phyloP scores from a whole-genome alignment of 2,329 filamentous ascomycete species.

The Penicillium decumbens region DNA sequence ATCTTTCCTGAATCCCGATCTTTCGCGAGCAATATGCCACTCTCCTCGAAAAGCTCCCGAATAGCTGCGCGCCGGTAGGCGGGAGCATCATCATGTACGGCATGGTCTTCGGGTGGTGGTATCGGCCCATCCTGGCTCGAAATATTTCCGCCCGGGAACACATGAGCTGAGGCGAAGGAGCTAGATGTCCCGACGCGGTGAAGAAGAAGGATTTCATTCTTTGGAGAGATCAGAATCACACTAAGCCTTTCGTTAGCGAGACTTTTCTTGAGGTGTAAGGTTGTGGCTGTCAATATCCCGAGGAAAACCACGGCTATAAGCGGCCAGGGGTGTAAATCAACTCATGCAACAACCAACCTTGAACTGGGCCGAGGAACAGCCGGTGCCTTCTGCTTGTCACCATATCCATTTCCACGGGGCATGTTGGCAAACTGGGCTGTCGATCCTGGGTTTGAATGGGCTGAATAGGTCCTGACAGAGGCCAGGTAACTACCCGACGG shows the following conservation, averaged over 20 bases:
- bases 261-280: background rate
- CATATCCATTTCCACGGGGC: conserved; percentile 16
- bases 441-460: conserved; percentile 2
- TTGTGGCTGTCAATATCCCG: background rate
- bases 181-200: conserved; percentile 77
- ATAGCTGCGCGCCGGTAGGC: conserved; percentile 79
- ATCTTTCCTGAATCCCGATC: conserved; percentile 44
- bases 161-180: conserved; percentile 85
- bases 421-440: conserved; percentile 16
- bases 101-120: conserved; percentile 47
- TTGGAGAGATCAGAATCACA: conserved; percentile 76
- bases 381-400: conserved; percentile 35
- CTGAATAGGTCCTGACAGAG: conserved; percentile 13
- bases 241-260: conserved; percentile 41
- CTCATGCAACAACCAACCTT: conserved; percentile 45
- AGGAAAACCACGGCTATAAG: background rate
- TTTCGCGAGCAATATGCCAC: conserved; percentile 73
- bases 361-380: conserved; percentile 59
- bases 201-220: conserved; percentile 81
- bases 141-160: conserved; percentile 87
- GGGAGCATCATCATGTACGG: conserved; percentile 64
- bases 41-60: conserved; percentile 92
- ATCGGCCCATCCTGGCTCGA: conserved; percentile 67
- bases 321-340: background rate
- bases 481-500: background rate